Conservation (phyloP, 139 green algal species). For the Coelastrella sp. region DNA sequence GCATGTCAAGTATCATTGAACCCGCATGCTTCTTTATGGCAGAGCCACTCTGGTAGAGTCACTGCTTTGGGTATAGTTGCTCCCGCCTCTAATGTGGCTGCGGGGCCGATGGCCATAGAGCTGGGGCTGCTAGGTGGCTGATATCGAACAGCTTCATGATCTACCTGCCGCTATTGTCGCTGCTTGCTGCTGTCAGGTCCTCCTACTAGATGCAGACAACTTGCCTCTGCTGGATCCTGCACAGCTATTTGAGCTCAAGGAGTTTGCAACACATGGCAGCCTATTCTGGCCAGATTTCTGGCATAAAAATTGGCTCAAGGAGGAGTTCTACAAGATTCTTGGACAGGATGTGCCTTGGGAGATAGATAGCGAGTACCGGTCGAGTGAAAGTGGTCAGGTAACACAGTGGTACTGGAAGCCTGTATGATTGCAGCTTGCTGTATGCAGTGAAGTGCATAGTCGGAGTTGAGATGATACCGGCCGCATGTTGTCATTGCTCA, state of each 20-base stretch:
- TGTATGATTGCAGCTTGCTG: too few species aligned
- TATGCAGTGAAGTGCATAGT: too few species aligned
- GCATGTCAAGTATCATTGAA: too few species aligned
- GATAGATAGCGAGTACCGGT: not conserved
- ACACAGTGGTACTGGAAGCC: not conserved
- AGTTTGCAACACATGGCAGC: slow-evolving; percentile 7
- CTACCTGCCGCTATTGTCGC: not conserved
- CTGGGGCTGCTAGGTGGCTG: too few species aligned
- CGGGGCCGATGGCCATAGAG: too few species aligned
- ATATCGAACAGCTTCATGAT: too few species aligned
- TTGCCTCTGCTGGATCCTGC: slow-evolving; percentile 48
- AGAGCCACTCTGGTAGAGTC: too few species aligned
- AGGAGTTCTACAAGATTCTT: not conserved
- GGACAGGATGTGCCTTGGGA: slow-evolving; percentile 6
- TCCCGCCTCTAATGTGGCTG: too few species aligned
- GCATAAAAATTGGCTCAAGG: not conserved
- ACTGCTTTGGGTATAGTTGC: too few species aligned
- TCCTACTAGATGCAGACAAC: slow-evolving; percentile 59
- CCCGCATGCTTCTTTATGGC: too few species aligned
- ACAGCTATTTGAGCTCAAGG: slow-evolving; percentile 41
- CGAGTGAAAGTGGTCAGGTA: slow-evolving; percentile 15
- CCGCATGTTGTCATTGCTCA: too few species aligned
- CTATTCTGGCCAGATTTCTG: slow-evolving; percentile 51
- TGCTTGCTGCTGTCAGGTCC: slow-evolving; percentile 39
- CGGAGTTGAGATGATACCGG: too few species aligned